These are phyloP conservation scores for Helminthosporium solani DNA, from an alignment of 2,329 filamentous ascomycete genomes.

Conservation along the genomic window DNA sequence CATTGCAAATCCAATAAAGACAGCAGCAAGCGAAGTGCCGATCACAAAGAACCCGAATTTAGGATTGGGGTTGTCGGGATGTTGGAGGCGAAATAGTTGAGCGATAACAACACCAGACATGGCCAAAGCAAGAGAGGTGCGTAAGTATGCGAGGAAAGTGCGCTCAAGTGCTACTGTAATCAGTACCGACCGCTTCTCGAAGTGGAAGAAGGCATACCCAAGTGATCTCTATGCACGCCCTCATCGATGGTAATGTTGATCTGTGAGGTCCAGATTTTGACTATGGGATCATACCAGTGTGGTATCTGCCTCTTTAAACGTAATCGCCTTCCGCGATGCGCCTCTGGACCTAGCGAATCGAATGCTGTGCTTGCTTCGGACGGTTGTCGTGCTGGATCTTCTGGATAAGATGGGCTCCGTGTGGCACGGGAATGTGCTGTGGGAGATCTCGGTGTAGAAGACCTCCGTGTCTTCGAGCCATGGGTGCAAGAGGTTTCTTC, in stretches of 20 bases:
- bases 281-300: conserved; percentile 42
- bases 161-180: conserved; percentile 64
- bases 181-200: conserved; percentile 4
- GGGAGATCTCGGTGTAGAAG: conserved; percentile 7
- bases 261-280: conserved; percentile 52
- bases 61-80: conserved; percentile 45
- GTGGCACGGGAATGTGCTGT: conserved; percentile 5
- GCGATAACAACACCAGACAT: conserved; percentile 66
- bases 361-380: conserved; percentile 15
- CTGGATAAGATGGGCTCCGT: neutral
- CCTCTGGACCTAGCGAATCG: conserved; percentile 13
- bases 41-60: conserved; percentile 61
- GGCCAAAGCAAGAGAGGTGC: conserved; percentile 68
- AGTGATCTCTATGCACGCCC: conserved; percentile 55
- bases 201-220: conserved; percentile 48
- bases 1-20: conserved; percentile 53
- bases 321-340: conserved; percentile 10
- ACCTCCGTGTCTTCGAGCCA: neutral
- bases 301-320: conserved; percentile 15
- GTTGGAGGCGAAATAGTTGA: conserved; percentile 66
- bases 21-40: conserved; percentile 59
- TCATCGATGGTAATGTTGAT: conserved; percentile 54
- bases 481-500: neutral
- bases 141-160: conserved; percentile 72
- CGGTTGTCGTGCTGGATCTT: neutral